phyloP scores from a whole-genome alignment of 305 asterid species.

The Coffea humblotiana region DNA sequence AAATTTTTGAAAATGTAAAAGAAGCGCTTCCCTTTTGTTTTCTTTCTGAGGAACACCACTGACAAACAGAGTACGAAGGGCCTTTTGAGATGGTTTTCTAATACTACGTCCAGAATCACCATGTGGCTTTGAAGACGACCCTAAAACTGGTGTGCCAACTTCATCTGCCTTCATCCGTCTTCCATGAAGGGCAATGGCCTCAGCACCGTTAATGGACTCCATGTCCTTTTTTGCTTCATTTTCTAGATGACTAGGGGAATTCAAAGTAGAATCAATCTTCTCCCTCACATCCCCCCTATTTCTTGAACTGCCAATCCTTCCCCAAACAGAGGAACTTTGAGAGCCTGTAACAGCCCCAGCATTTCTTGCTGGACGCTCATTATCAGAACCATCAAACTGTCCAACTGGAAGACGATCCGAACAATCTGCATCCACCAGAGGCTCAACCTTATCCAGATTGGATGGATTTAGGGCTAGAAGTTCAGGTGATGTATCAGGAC shows the following conservation, averaged over 20 bases:
- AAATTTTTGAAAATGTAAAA: constrained; percentile 87
- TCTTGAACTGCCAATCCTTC: constrained; percentile 59
- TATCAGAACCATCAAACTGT: constrained; percentile 50
- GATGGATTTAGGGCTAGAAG: constrained; percentile 49
- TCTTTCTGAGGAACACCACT: constrained; percentile 79
- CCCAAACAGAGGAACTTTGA: constrained; percentile 75
- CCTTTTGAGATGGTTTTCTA: constrained; percentile 70
- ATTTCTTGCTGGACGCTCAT: constrained; percentile 44
- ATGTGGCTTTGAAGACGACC: constrained; percentile 46
- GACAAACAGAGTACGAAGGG: constrained; percentile 77
- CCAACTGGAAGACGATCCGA: constrained; percentile 41
- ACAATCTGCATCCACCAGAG: constrained; percentile 41
- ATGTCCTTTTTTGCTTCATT: constrained; percentile 38
- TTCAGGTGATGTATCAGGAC: constrained; percentile 62
- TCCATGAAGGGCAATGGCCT: constrained; percentile 41
- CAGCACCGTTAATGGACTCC: constrained; percentile 37
- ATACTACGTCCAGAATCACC: constrained; percentile 48
- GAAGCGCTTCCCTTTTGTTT: constrained; percentile 83
- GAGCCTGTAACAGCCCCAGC: constrained; percentile 42
- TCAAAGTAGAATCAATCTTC: constrained; percentile 39
- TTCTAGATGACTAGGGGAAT: constrained; percentile 44
- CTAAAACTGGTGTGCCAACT: constrained; percentile 40
- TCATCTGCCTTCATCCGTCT: constrained; percentile 45
- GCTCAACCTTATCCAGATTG: constrained; percentile 47
- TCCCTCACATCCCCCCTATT: constrained; percentile 43